Evolutionary conservation across 2,329 filamentous ascomycete genomes (phyloP).

Genomic region (Colletotrichum shisoi): DNA sequence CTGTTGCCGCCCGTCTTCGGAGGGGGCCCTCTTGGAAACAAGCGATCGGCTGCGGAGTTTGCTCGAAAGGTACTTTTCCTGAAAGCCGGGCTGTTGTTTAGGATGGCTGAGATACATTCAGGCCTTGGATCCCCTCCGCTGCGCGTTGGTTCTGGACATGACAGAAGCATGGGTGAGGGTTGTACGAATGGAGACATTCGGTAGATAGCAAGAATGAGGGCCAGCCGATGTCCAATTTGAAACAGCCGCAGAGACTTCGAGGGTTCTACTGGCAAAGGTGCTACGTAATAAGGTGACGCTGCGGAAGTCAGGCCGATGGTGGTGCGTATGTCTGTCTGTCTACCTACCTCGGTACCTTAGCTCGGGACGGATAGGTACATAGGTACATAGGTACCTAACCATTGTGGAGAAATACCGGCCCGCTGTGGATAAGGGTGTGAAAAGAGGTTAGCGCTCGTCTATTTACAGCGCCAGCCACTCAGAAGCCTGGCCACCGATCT

Average conservation of each 20-base stretch:
- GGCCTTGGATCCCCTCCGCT: background rate
- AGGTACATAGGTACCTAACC: no score
- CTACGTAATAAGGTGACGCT: background rate
- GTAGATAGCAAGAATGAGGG: background rate
- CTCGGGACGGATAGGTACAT: no score
- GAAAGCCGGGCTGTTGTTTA: background rate
- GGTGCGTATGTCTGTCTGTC: background rate
- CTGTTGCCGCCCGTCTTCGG: background rate
- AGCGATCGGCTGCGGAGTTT: constrained; percentile 1
- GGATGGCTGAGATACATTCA: background rate
- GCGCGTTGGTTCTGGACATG: background rate
- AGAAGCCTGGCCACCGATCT: constrained; percentile 1
- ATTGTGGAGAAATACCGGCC: constrained; percentile 29
- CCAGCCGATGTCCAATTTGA: background rate
- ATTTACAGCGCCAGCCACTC: constrained; percentile 34
- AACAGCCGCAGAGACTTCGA: background rate
- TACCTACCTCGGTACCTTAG: no score
- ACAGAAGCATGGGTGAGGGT: background rate
- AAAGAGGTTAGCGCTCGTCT: constrained; percentile 25
- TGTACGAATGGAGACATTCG: background rate
- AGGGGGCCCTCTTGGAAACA: background rate
- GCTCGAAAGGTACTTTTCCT: background rate
- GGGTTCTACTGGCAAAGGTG: background rate
- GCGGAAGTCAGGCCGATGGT: background rate
- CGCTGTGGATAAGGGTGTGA: constrained; percentile 18